These are phyloP conservation scores for Aspergillus steynii DNA, from an alignment of 495 filamentous ascomycete species.

Conservation along the genomic window DNA sequence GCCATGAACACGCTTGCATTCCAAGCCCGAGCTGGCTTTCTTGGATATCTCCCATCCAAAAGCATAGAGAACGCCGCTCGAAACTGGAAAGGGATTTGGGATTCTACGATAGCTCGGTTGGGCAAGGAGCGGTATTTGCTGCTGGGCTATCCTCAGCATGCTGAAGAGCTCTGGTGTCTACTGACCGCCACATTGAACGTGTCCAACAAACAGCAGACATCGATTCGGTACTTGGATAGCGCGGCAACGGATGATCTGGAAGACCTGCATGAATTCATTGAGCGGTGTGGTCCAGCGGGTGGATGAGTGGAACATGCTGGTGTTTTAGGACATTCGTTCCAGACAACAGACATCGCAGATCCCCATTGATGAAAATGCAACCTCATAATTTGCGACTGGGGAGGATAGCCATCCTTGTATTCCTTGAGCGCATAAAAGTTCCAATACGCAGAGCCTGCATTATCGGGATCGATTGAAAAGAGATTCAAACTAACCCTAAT, in stretches of 20 bases:
- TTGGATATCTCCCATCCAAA: conserved; percentile 29
- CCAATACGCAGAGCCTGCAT: no score
- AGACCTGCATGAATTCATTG: conserved; percentile 41
- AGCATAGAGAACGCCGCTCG: conserved; percentile 32
- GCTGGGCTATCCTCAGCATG: conserved; percentile 41
- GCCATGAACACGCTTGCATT: conserved; percentile 38
- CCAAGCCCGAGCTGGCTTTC: conserved; percentile 28
- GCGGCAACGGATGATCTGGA: conserved; percentile 39
- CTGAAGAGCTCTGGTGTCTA: conserved; percentile 42
- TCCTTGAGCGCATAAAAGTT: no score
- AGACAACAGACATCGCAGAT: no score
- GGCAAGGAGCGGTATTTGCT: conserved; percentile 28
- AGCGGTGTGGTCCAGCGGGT: conserved; percentile 21
- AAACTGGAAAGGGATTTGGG: conserved; percentile 41
- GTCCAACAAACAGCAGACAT: conserved; percentile 14
- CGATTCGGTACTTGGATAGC: conserved; percentile 33
- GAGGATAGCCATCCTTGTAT: no score
- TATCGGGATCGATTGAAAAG: no score
- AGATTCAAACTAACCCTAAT: no score
- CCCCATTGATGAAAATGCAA: no score
- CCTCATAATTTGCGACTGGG: no score
- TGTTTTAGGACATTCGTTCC: no score
- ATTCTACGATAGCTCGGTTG: conserved; percentile 19
- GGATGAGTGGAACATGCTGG: not conserved
- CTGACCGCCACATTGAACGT: conserved; percentile 33